Evolutionary conservation across 805 yeast genomes (phyloP), one percentile per base, ranked within the genome.

Genomic region (Wickerhamomyces alni): DNA sequence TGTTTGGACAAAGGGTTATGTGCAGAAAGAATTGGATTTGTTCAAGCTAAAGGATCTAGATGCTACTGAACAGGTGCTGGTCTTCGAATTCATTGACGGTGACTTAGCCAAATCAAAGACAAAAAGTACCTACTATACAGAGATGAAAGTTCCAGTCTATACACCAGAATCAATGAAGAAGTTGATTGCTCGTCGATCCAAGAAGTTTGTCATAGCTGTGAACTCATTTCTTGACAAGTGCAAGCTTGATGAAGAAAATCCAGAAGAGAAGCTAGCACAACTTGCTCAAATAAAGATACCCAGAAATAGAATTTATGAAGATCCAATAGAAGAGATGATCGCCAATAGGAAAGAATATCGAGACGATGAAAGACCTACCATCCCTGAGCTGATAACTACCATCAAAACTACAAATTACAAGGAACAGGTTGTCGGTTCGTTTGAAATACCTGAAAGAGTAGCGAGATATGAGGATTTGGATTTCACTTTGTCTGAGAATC

Each of bases 61-160:
- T 5, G 55, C 54, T 10, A 57, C 67, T 0, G 66, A 70, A 17
- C 88, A 81, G 46, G 52, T 85, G 8, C 64, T 89, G 21, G 67
- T 86, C 2, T 83, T 89, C 54, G 89, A 83, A 47, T 86, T 89
- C 57, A 68, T 76, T 15, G 95, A 89, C 57, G 85, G 83, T 12
- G 67, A 70, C 42, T 54, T 72, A 51, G 48, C 65, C 51, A 73
- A 66, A 50, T 75, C 64, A 47, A 75, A 68, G 66, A 72, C 64
- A 31, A 72, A 58, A 62, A 51, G 65, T 12, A 57, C 66, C 4
- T 65, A 54, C 47, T 66, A 56, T 37, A 62, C 70, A 6, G 73
- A 71, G 35, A 65, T 80, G 42, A 69, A 63, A 34, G 46, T 75
- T 15, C 77, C 80, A 2, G 69, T 66, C 3, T 72, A 77, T 43